phyloP scores from a whole-genome alignment of 2,329 filamentous ascomycete genomes.

The Diaporthe eres region DNA sequence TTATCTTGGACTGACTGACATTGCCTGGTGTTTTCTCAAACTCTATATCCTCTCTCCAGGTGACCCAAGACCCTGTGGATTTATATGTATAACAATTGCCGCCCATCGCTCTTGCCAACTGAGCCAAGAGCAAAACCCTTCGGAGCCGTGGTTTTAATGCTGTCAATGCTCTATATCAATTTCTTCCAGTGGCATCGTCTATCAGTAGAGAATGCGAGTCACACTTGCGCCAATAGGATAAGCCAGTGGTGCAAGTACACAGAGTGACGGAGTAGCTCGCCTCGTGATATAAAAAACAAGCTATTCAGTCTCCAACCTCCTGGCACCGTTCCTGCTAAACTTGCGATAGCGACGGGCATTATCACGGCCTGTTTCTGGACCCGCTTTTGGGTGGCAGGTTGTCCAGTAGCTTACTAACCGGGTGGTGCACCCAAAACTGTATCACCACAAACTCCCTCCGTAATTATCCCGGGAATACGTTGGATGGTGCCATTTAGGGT shows the following conservation, averaged over 20 bases:
- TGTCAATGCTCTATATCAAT: neutral
- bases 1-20: too few species aligned
- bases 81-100: too few species aligned
- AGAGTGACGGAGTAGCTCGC: neutral
- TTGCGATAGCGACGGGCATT: neutral
- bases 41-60: neutral
- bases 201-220: neutral
- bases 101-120: neutral
- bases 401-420: neutral
- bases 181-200: neutral
- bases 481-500: slow-evolving; percentile 34
- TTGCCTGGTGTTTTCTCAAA: neutral
- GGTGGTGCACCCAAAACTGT: neutral
- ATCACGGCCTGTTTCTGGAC: neutral
- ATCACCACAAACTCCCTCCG: slow-evolving; percentile 7
- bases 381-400: neutral
- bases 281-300: neutral
- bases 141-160: neutral
- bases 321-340: neutral
- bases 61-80: too few species aligned
- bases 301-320: neutral
- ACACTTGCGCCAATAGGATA: neutral
- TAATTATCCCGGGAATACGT: slow-evolving; percentile 19
- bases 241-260: neutral
- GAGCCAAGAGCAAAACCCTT: neutral